Evolutionary conservation across 169 alveolate genomes (phyloP), one percentile per base, ranked within the genome.

Genomic region (Plasmodium adleri): DNA sequence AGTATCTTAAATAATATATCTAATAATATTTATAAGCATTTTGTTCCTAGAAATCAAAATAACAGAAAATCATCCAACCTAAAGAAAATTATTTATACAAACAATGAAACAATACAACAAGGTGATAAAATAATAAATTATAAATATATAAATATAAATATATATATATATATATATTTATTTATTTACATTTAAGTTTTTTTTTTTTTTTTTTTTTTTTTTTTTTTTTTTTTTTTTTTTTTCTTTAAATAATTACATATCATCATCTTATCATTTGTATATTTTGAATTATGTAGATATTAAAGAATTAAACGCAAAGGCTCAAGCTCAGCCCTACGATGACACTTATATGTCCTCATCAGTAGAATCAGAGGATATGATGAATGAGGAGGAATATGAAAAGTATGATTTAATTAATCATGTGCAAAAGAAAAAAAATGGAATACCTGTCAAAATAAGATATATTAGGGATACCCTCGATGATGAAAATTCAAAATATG

Each of bases 401-500:
- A 12, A 54, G 63, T 10, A 54, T 54, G 63, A 54, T 15, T 43
- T 63, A 6, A 10, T 63, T 20, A 26, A 26, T 71, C 15, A 50
- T 20, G 15, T 2, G 0, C 50, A 64, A 50, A 64, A 28, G 12
- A 59, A 71, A 22, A 76, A 76, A 3, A 76, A 59, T 58, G 76
- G 76, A 76, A 76, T 76, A 26, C 89, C 89, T 9, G 78, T 76
- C 10, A 76, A 76, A 52, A 76, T 76, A 76, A 76, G 52, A 76
- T 76, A 76, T 71, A 64, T 76, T 64, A 64, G 52, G 15, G 89
- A 76, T 45, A 17, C 89, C 13, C 43, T 54, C 9, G 60, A 76
- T 56, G 89, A 76, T 76, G 72, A 58, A n/a, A 76, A 76, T 24
- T 76, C 89, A 13, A 76, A 76, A n/a, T 76, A 76, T 58, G 89